Base-by-base conservation (phyloP, 2,329 filamentous ascomycete species). In the Fusarium begoniae region DNA sequence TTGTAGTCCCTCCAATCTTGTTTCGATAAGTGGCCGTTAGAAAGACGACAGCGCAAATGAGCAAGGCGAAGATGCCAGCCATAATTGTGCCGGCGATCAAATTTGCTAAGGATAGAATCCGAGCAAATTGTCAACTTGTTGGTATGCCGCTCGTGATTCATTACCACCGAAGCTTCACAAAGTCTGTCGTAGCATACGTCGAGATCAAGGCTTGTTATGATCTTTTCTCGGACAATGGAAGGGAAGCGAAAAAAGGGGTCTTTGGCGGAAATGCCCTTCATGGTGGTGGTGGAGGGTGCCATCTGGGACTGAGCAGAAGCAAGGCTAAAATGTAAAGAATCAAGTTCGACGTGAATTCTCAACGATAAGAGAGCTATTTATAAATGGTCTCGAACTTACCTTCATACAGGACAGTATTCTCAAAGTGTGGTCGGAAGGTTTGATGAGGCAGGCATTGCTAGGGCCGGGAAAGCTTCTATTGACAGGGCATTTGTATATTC, bases 341-440 rank as follows among this genome's bases (percentile, higher is more conserved):
- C 28, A 32, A 50, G 28, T 50, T 32, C 22, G 15, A 50, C 3
- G 28, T 2, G 28, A 32, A 13, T 18, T 13, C 3, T 50, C 1
- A 18, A 9, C 0, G 5, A 18, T 28, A 18, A 0, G 22, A 32
- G 15, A 32, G 13, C 28, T 18, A 18, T 24, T 50, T 30, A 24
- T n/a, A 32, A 6, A 32, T 18, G 3, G 22, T 5, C 1, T 0
- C 9, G 5, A 32, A 5, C 5, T 18, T 5, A 3, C 5, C 28
- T n/a, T 32, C 3, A 6, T 32, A 13, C 0, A 13, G 13, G 22
- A 13, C 22, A 6, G 6, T n/a, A 5, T 13, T 50, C 15, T 13
- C 5, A 50, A 32, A 32, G 47, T 32, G 3, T 18, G 6, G 1
- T 17, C 14, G 5, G 5, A 26, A 26, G 26, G 26, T 26, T 26